These are phyloP conservation scores for Penicillium daleae DNA, from an alignment of 495 filamentous ascomycete genomes.

Conservation along the genomic window DNA sequence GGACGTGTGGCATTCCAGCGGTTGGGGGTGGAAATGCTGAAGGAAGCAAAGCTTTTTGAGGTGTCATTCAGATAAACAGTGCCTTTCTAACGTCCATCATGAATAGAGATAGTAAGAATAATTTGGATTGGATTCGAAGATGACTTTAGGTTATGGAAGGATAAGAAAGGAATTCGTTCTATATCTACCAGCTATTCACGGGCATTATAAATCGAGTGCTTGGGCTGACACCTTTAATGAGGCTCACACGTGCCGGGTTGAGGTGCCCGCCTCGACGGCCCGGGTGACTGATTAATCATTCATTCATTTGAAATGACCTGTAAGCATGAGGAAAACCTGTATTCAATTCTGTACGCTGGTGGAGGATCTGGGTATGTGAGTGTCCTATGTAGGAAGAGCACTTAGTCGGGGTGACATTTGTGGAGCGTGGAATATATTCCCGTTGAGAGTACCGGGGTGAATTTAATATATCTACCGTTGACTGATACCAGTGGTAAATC, in stretches of 20 bases:
- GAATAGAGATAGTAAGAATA: not conserved
- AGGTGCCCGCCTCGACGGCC: conserved; percentile 8
- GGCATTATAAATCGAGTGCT: conserved; percentile 26
- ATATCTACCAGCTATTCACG: conserved; percentile 10
- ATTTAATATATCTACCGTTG: not conserved
- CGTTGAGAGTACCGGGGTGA: not conserved
- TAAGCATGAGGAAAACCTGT: not conserved
- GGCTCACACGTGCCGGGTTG: conserved; percentile 17
- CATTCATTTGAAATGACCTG: conserved; percentile 12
- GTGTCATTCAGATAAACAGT: not conserved
- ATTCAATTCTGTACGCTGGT: not conserved
- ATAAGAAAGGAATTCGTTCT: not conserved
- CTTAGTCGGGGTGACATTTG: not conserved
- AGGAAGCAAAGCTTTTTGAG: not conserved
- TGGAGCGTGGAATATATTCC: not conserved
- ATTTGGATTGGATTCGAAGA: not conserved
- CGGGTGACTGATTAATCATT: conserved; percentile 28
- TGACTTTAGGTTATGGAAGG: not conserved
- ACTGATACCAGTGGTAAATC: not conserved
- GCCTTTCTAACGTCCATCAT: conserved; percentile 21
- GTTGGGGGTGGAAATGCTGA: not conserved
- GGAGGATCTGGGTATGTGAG: not conserved
- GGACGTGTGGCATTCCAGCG: conserved; percentile 35
- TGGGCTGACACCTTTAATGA: not conserved
- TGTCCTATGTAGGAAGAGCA: not conserved